A percentile compares a stretch with the other conserved stretches of the same genome.
Evolutionary conservation across 441 rosid species (phyloP).

Genomic region (Pelargonium myrrhifolium): DNA sequence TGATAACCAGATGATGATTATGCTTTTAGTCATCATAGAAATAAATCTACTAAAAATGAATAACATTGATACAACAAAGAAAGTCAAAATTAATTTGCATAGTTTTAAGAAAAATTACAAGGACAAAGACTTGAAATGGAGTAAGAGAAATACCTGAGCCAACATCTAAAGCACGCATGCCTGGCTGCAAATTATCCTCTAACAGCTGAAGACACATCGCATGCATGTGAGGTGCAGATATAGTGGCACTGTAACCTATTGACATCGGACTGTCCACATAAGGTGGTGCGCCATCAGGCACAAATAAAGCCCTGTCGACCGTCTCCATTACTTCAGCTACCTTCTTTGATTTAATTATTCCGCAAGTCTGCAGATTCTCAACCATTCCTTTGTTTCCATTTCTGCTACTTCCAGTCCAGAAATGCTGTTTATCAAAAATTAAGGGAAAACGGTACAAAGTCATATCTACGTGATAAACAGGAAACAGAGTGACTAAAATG

Average conservation of each 20-base stretch:
- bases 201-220: slow-evolving; percentile 81
- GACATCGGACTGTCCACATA: slow-evolving; percentile 77
- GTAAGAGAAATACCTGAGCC: slow-evolving; percentile 59
- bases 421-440: slow-evolving; percentile 33
- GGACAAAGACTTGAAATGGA: not conserved
- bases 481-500: no score
- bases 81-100: not conserved
- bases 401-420: slow-evolving; percentile 47
- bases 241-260: slow-evolving; percentile 84
- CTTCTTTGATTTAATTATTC: slow-evolving; percentile 49
- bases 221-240: slow-evolving; percentile 98
- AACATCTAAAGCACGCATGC: slow-evolving; percentile 85
- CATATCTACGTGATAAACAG: no score
- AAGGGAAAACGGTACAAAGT: not conserved
- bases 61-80: not conserved
- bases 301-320: slow-evolving; percentile 73
- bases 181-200: slow-evolving; percentile 69
- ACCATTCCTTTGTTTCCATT: slow-evolving; percentile 69
- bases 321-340: slow-evolving; percentile 81
- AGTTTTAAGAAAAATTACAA: not conserved
- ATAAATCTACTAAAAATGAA: not conserved
- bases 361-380: slow-evolving; percentile 45
- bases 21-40: not conserved
- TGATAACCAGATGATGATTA: not conserved
- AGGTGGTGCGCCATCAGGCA: slow-evolving; percentile 55